Conservation (phyloP, 192 early-diverging fungal species). For the Coemansia sp. region DNA sequence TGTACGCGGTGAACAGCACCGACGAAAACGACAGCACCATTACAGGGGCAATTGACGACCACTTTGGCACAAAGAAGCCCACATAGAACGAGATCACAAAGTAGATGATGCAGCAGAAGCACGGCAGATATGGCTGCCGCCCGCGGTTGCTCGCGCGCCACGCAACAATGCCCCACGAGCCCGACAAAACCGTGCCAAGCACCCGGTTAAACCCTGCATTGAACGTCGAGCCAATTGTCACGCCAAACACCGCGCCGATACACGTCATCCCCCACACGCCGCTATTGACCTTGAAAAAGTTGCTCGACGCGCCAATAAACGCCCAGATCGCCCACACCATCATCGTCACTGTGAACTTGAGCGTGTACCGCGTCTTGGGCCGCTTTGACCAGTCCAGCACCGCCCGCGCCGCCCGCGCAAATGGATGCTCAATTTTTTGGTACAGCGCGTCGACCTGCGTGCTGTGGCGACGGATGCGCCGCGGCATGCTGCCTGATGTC, state of each 20-base stretch:
- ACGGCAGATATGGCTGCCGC: slow-evolving; percentile 10
- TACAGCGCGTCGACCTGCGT: slow-evolving; percentile 13
- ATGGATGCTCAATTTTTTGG: slow-evolving; percentile 11
- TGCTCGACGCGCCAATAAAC: slow-evolving; percentile 16
- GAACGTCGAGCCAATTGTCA: slow-evolving; percentile 39
- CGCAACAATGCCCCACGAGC: slow-evolving; percentile 40
- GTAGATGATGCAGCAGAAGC: slow-evolving; percentile 26
- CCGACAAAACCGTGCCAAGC: slow-evolving; percentile 14
- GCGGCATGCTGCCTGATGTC: background rate
- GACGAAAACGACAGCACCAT: slow-evolving; percentile 40
- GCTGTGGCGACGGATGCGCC: background rate
- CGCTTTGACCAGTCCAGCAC: slow-evolving; percentile 22
- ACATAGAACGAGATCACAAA: slow-evolving; percentile 29
- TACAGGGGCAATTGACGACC: slow-evolving; percentile 16
- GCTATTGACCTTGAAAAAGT: slow-evolving; percentile 23
- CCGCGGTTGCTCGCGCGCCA: slow-evolving; percentile 29
- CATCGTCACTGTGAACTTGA: slow-evolving; percentile 43
- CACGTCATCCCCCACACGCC: slow-evolving; percentile 33
- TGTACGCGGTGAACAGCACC: slow-evolving; percentile 31
- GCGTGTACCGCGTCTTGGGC: slow-evolving; percentile 37
- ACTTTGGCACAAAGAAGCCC: slow-evolving; percentile 20
- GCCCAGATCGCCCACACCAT: slow-evolving; percentile 46
- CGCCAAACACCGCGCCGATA: slow-evolving; percentile 31
- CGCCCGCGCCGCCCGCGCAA: slow-evolving; percentile 8
- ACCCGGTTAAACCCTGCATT: slow-evolving; percentile 27